phyloP scores from a whole-genome alignment of 306 rosid genomes.

The Corylus americana region DNA sequence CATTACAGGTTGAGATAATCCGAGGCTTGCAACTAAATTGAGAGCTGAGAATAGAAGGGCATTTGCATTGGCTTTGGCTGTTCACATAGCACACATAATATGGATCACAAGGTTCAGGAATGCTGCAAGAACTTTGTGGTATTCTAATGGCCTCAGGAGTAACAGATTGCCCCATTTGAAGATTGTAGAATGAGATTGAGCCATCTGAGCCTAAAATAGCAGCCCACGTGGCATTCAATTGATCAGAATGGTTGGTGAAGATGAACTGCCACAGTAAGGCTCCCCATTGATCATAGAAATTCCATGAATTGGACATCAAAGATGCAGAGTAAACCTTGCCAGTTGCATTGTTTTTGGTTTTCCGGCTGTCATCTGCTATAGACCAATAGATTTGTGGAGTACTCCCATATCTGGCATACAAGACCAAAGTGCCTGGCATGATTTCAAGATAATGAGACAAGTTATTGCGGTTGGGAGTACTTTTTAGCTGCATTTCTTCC shows the following conservation, averaged over 20 bases:
- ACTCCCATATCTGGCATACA: conserved; percentile 34
- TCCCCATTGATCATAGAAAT: conserved; percentile 31
- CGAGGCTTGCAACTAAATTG: conserved; percentile 28
- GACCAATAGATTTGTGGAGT: conserved; percentile 48
- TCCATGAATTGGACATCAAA: conserved; percentile 32
- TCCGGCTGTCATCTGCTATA: conserved; percentile 27
- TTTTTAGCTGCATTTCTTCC: conserved; percentile 38
- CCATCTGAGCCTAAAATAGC: conserved; percentile 39
- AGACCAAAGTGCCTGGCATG: conserved; percentile 30
- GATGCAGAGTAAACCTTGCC: conserved; percentile 27
- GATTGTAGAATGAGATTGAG: conserved; percentile 24
- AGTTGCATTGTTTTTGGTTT: conserved; percentile 20
- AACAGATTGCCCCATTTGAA: conserved; percentile 27
- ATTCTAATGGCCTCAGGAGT: conserved; percentile 22
- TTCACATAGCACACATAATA: conserved; percentile 29
- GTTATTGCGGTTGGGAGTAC: conserved; percentile 25
- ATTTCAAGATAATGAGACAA: conserved; percentile 33
- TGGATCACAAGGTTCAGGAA: conserved; percentile 44
- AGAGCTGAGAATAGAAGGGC: conserved; percentile 29
- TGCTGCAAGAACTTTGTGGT: conserved; percentile 34
- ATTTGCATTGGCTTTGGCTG: conserved; percentile 26
- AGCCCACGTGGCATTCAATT: conserved; percentile 28
- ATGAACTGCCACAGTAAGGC: conserved; percentile 32
- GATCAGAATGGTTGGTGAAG: conserved; percentile 7
- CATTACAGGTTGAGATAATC: conserved; percentile 27